Evolutionary conservation across 306 rosid species (phyloP).

Genomic region (Vigna unguiculata): DNA sequence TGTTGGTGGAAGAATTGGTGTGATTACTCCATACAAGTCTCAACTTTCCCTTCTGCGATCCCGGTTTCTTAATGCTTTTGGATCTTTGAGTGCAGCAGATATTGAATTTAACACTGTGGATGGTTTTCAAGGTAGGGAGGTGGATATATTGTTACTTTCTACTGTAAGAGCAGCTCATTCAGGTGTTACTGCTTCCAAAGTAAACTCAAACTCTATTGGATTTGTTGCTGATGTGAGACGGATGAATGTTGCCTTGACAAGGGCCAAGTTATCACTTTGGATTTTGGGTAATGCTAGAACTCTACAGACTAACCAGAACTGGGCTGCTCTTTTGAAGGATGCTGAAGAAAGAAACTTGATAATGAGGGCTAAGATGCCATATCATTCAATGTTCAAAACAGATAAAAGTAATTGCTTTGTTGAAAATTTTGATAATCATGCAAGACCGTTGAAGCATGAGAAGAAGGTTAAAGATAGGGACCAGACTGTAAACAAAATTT

Average conservation of each 20-base stretch:
- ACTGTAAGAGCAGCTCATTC: constrained; percentile 85
- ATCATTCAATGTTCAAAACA: constrained; percentile 63
- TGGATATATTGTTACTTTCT: constrained; percentile 89
- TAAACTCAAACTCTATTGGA: constrained; percentile 73
- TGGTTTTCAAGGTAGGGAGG: constrained; percentile 99
- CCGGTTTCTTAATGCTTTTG: constrained; percentile 77
- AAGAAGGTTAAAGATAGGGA: constrained; percentile 52
- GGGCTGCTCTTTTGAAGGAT: constrained; percentile 90
- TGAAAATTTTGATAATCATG: constrained; percentile 49
- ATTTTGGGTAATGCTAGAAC: constrained; percentile 92
- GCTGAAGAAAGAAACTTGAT: constrained; percentile 79
- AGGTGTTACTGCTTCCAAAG: constrained; percentile 51
- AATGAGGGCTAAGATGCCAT: constrained; percentile 66
- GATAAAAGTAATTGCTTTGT: constrained; percentile 37
- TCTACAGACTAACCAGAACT: constrained; percentile 75
- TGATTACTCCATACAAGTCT: constrained; percentile 89
- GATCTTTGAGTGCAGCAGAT: constrained; percentile 64
- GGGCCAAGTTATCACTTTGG: constrained; percentile 94
- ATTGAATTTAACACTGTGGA: constrained; percentile 94
- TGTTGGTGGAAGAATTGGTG: constrained; percentile 80
- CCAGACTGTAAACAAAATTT: constrained; percentile 38
- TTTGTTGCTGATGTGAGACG: constrained; percentile 98
- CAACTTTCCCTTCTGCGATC: constrained; percentile 89
- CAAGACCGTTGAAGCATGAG: constrained; percentile 45
- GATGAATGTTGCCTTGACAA: constrained; percentile 98